A percentile compares a stretch with the other conserved stretches of the same genome.
Evolutionary conservation across 129 eudicot species (phyloP).

Genomic region (Solidago caesia): DNA sequence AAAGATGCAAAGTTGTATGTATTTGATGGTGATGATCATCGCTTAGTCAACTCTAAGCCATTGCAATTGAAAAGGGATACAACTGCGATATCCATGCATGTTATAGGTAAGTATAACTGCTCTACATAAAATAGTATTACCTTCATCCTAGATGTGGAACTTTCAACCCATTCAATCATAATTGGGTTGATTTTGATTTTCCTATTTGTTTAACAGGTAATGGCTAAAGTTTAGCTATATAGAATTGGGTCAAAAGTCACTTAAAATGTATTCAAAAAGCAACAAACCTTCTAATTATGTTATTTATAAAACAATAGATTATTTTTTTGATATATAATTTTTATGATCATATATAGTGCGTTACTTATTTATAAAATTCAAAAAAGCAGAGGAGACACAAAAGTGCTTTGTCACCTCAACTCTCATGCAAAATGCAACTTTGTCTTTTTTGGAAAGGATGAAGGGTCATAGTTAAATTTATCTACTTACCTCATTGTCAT

Average conservation of each 20-base stretch:
- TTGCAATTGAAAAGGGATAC: constrained; percentile 60
- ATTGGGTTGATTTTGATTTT: neutral
- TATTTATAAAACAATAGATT: neutral
- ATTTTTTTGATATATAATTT: neutral
- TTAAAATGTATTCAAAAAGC: neutral
- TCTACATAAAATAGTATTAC: neutral
- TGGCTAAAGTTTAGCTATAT: neutral
- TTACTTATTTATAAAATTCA: neutral
- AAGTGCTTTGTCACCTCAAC: neutral
- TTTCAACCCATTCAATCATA: neutral
- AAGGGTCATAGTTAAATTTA: neutral
- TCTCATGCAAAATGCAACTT: neutral
- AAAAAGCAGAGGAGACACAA: neutral
- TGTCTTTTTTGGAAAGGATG: neutral
- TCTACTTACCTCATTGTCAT: neutral
- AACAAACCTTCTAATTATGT: neutral
- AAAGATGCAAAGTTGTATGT: constrained; percentile 63
- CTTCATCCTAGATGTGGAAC: neutral
- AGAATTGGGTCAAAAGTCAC: neutral
- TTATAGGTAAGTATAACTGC: constrained; percentile 68
- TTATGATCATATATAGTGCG: neutral
- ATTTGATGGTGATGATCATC: constrained; percentile 47
- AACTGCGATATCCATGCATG: constrained; percentile 66
- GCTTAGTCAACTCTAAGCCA: constrained; percentile 49
- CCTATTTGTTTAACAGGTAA: neutral